phyloP scores from a whole-genome alignment of 352 stramenopile species.

The Pseudoperonospora humuli region DNA sequence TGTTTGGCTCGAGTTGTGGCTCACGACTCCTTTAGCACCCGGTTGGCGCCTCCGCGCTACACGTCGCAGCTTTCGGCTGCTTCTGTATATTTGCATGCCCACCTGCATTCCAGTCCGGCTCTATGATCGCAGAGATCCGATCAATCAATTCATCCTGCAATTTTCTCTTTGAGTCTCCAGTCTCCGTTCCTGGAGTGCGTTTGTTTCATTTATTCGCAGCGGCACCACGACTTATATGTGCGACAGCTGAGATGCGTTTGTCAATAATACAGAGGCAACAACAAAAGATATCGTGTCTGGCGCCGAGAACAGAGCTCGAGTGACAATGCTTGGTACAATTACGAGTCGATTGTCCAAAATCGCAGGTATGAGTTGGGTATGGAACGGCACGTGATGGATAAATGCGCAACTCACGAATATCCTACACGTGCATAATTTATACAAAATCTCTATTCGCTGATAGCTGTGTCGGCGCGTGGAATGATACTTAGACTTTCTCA shows the following conservation, averaged over 20 bases:
- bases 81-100: no score
- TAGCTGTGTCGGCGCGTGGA: background rate
- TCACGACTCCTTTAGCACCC: no score
- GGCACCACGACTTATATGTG: background rate
- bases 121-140: no score
- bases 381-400: background rate
- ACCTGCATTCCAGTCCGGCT: no score
- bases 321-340: background rate
- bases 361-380: no score
- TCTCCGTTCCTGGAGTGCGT: no score
- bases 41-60: no score
- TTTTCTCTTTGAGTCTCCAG: no score
- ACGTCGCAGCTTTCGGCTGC: no score
- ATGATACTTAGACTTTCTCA: background rate
- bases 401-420: background rate
- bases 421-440: background rate
- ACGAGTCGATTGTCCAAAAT: background rate
- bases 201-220: background rate
- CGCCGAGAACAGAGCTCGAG: background rate
- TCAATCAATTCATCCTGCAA: no score
- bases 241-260: background rate
- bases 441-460: background rate
- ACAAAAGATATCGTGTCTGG: background rate
- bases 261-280: background rate
- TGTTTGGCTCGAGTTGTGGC: no score